Conservation (phyloP, 441 rosid species). For the Syzygium malaccense region DNA sequence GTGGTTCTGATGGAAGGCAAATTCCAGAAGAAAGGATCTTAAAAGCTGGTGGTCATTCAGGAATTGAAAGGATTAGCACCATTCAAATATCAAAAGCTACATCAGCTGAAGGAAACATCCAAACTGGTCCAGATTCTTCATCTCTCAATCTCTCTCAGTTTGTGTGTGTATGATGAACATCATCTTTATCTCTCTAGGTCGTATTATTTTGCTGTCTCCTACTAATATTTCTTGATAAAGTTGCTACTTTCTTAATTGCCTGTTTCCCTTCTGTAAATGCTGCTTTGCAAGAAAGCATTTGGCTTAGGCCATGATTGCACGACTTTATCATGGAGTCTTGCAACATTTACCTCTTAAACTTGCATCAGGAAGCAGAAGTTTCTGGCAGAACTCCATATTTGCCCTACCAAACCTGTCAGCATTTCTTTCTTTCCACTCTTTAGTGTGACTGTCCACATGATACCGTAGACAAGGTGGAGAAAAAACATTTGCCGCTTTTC, state of each 20-base stretch:
- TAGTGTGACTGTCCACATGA: background rate
- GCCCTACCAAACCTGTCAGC: background rate
- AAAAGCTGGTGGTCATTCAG: slow-evolving; percentile 30
- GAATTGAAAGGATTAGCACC: slow-evolving; percentile 45
- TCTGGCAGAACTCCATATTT: background rate
- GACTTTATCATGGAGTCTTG: no score
- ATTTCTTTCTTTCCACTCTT: background rate
- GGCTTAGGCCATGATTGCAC: background rate
- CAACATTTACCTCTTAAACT: background rate
- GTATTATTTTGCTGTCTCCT: background rate
- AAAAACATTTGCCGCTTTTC: background rate
- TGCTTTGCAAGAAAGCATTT: background rate
- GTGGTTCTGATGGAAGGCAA: slow-evolving; percentile 50
- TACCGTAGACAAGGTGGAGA: background rate
- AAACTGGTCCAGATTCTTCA: background rate
- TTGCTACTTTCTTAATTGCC: background rate
- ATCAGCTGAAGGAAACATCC: slow-evolving; percentile 6
- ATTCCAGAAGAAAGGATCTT: slow-evolving; percentile 30
- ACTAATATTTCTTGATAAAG: background rate
- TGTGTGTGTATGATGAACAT: background rate
- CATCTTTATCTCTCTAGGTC: background rate
- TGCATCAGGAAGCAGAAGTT: background rate
- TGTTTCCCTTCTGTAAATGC: background rate
- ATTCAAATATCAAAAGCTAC: slow-evolving; percentile 50
- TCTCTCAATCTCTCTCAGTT: slow-evolving; percentile 5